Percentiles rank a stretch among this genome's conserved stretches.
phyloP scores from a whole-genome alignment of 108 stramenopile genomes.

The Nannochloropsis granulata region DNA sequence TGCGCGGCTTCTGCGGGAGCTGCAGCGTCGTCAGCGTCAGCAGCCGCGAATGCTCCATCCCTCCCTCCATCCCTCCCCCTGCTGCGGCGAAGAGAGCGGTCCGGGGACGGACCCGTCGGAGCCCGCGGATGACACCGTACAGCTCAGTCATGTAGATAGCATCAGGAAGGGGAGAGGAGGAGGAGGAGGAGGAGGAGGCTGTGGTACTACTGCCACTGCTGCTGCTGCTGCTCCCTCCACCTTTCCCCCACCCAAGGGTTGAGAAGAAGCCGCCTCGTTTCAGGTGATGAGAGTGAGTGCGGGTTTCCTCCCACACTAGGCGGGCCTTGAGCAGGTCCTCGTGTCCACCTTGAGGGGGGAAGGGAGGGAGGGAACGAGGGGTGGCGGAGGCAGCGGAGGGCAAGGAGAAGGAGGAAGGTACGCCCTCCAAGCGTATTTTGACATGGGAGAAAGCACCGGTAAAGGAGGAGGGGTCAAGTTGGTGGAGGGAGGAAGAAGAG shows the following conservation, averaged over 20 bases:
- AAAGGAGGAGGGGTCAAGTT: not conserved
- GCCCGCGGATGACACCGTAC: not conserved
- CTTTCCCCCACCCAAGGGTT: not conserved
- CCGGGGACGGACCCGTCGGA: not conserved
- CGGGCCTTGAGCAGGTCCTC: not conserved
- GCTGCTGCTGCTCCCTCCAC: not conserved
- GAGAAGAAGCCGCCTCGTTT: not conserved
- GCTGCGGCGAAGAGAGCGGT: not conserved
- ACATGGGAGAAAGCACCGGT: not conserved
- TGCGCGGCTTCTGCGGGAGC: not conserved
- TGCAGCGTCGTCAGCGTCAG: not conserved
- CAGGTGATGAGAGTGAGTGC: not conserved
- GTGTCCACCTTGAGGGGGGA: not conserved
- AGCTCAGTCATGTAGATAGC: not conserved
- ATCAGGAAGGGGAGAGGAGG: not conserved
- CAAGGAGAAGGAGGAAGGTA: not conserved
- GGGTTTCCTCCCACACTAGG: not conserved
- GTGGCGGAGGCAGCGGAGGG: not conserved
- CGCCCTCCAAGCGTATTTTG: not conserved
- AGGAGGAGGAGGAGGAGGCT: not conserved
- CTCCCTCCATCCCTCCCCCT: not conserved
- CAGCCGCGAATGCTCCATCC: not conserved
- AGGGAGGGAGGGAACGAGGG: not conserved
- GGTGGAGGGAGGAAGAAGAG: not conserved
- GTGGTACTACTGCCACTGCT: not conserved